Base-by-base conservation (phyloP, 1,284 basidiomycete genomes). In the Trichosporon asahii region DNA sequence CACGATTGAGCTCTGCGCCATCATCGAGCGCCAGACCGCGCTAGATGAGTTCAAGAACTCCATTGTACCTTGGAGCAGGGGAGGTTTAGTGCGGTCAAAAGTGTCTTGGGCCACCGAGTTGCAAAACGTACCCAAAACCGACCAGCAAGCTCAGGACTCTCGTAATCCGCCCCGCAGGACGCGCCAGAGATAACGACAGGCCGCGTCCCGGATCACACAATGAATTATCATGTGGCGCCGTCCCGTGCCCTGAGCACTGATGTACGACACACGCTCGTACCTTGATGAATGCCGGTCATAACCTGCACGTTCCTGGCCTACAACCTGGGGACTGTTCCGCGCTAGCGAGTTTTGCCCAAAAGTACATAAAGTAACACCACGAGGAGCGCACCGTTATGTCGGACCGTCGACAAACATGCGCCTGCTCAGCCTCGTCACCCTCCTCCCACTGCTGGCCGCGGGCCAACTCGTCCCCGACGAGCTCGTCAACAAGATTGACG, bases 121-220 rank as follows among this genome's bases (percentile, higher is more conserved):
- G 37, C 7, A 40, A 8, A 53, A 53, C 15, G 9, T 7, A 7
- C 21, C 49, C 21, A 53, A 53, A 53, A 3, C 18, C 21, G 49
- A 18, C 21, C 6, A 21, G 11, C 49, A 25, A 25, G 49, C 49
- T 53, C 49, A 23, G 49, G 49, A 9, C 49, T 53, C 49, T 53
- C 49, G 49, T 53, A 23, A 53, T 53, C 23, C 49, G 49, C 49
- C 49, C 49, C 49, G 4, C 49, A 44, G 21, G 49, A 53, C 23
- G 21, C 49, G 23, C 49, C 49, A 53, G 49, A 53, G 49, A 21
- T 21, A 53, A 53, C 49, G 23, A 23, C 49, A 23, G 49, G 49
- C 49, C 49, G 49, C 49, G 49, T 53, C 49, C 49, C 49, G 49
- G 49, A 53, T 53, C 49, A 53, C 49, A 53, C 49, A 53, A 53